phyloP scores from a whole-genome alignment of 176 grass and related monocot genomes.

The Aegilops umbellulata region DNA sequence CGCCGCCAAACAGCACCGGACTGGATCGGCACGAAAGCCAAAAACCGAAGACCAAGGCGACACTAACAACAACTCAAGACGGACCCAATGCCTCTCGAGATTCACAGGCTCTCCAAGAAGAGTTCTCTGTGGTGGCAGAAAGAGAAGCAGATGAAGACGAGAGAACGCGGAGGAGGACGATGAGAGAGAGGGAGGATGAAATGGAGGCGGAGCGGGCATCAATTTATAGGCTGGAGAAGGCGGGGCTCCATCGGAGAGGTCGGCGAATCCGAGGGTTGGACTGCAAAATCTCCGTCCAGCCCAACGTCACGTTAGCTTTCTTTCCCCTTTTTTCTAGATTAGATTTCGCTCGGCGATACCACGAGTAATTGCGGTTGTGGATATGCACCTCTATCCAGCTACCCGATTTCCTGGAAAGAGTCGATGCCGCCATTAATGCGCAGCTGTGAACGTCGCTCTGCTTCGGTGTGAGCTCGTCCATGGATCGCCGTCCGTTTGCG shows the following conservation, averaged over 20 bases:
- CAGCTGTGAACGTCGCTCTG: background rate
- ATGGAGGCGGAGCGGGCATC: conserved; percentile 2
- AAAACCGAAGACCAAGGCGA: background rate
- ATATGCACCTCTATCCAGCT: conserved; percentile 28
- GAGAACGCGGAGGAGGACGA: background rate
- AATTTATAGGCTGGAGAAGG: conserved; percentile 23
- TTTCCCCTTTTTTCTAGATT: too few species aligned
- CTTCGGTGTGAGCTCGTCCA: background rate
- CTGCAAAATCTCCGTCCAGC: background rate
- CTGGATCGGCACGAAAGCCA: background rate
- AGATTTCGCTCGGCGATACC: background rate
- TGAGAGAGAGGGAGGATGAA: background rate
- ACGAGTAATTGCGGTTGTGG: conserved; percentile 28
- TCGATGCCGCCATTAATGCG: background rate
- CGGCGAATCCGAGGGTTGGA: background rate
- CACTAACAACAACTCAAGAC: background rate
- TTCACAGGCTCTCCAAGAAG: background rate
- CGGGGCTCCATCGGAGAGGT: background rate
- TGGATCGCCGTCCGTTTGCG: conserved; percentile 8
- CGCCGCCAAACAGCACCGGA: background rate
- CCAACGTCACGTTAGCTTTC: background rate
- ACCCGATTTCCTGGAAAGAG: conserved; percentile 28
- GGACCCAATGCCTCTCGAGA: background rate
- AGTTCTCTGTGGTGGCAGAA: background rate
- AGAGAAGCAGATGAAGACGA: background rate